Base-by-base conservation (phyloP, 2,329 filamentous ascomycete genomes). In the Hypoxylon sp. region DNA sequence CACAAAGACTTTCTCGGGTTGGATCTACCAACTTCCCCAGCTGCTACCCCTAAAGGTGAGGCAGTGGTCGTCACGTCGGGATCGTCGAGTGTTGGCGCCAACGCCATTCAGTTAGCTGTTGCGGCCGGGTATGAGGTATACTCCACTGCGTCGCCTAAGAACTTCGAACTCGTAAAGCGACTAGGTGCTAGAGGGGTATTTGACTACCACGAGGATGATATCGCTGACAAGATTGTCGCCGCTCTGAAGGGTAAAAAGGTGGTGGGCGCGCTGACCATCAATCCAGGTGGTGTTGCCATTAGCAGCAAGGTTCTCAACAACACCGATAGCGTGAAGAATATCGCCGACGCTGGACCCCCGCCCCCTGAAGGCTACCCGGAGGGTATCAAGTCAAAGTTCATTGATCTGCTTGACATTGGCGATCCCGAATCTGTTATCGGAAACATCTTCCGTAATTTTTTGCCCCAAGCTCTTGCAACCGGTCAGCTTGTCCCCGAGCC, bases 31-130 rank as follows among this genome's bases (percentile, higher is more conserved):
- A 77, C 79, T 17, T 72, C 75, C 6, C 77, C 78, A 1, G 77
- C 79, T 11, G 75, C 69, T 37, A 77, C 75, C 53, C 63, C 50
- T 3, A 67, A 72, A 4, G 77, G 74, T 0, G 77, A 78, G 2
- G 78, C 74, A 1, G 66, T 80, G 2, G 74, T 61, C 4, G 54
- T 61, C 11, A 61, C 58, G n/a, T 61, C 58, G 6, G 49, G 58
- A n/a, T 14, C 58, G n/a, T 61, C 58, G 17, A 61, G 58, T 17
- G 58, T 61, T 33, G 58, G 58, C 10, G 49, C 58, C 35, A 61
- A 27, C 13, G 58, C 58, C 25, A 31, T 61, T 7, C 58, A 61
- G 11, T 35, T 61, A 7, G 58, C 58, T 5, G 58, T 20, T 14
- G 58, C 58, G 22, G 58, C 58, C 1, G 58, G 49, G 3, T 61